Conservation (phyloP, 176 grass and related monocot genomes). For the Chloris gayana region DNA sequence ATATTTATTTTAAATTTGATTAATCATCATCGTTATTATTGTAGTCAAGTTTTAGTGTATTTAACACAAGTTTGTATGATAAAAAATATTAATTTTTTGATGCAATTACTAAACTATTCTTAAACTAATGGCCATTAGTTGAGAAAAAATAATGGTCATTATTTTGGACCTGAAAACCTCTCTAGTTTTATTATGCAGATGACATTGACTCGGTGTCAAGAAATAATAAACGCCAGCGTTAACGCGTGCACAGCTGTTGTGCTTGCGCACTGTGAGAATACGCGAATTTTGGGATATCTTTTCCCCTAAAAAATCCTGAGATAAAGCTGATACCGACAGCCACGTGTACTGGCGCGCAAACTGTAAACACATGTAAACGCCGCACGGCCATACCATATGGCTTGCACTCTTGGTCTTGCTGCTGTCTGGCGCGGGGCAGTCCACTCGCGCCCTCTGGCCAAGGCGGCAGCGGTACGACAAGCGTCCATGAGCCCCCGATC, state of each 20-base stretch:
- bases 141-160: no score
- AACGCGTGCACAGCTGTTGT: neutral
- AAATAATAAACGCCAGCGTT: neutral
- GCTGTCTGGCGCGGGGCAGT: neutral
- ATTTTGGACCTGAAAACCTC: no score
- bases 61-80: no score
- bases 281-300: neutral
- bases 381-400: constrained; percentile 28
- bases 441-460: neutral
- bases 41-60: no score
- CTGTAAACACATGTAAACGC: neutral
- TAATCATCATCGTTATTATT: no score
- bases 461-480: constrained; percentile 19
- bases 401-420: constrained; percentile 41
- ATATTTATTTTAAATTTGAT: no score
- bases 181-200: neutral
- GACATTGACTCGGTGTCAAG: neutral
- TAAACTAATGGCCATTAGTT: no score
- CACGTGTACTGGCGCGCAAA: neutral
- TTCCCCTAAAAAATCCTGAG: neutral
- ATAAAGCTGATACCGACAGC: neutral
- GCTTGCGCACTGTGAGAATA: neutral
- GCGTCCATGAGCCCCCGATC: constrained; percentile 18
- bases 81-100: no score
- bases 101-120: no score